phyloP scores from a whole-genome alignment of 805 yeast species.

The Candida golubevii region DNA sequence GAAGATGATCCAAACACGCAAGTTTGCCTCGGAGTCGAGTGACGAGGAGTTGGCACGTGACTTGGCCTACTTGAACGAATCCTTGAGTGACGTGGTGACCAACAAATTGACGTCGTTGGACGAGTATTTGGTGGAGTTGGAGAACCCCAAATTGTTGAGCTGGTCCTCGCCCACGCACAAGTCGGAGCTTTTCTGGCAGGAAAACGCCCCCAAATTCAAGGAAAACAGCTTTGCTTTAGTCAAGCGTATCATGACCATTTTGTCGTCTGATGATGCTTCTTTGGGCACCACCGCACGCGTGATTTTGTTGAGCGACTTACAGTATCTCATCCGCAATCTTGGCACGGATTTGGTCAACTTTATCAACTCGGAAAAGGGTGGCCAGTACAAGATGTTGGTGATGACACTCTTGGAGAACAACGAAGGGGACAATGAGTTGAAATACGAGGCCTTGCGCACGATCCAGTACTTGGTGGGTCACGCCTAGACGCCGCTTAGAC shows the following conservation, averaged over 20 bases:
- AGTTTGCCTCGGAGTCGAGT: constrained; percentile 63
- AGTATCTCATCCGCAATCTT: constrained; percentile 36
- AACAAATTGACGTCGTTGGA: constrained; percentile 81
- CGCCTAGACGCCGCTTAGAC: constrained; percentile 8
- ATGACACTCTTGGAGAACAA: constrained; percentile 73
- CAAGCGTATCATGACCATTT: constrained; percentile 53
- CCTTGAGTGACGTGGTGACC: constrained; percentile 68
- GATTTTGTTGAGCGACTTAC: constrained; percentile 42
- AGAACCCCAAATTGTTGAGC: constrained; percentile 73
- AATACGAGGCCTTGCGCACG: constrained; percentile 91
- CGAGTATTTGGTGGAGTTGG: constrained; percentile 82
- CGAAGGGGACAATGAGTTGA: constrained; percentile 77
- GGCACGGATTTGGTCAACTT: constrained; percentile 37
- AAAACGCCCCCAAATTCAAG: constrained; percentile 71
- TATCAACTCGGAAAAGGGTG: constrained; percentile 42
- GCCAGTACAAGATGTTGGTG: constrained; percentile 64
- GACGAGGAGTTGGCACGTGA: constrained; percentile 87
- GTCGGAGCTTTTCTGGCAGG: constrained; percentile 85
- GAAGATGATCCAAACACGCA: constrained; percentile 71
- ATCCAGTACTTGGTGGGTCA: constrained; percentile 92
- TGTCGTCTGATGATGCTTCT: constrained; percentile 29
- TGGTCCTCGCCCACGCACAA: constrained; percentile 82
- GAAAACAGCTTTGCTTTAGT: constrained; percentile 72
- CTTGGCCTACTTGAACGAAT: constrained; percentile 51
- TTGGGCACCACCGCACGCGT: constrained; percentile 23